Evolutionary conservation across 73 alveolate species (phyloP), one percentile per base, ranked within the genome.

Genomic region (Loxodes magnus): DNA sequence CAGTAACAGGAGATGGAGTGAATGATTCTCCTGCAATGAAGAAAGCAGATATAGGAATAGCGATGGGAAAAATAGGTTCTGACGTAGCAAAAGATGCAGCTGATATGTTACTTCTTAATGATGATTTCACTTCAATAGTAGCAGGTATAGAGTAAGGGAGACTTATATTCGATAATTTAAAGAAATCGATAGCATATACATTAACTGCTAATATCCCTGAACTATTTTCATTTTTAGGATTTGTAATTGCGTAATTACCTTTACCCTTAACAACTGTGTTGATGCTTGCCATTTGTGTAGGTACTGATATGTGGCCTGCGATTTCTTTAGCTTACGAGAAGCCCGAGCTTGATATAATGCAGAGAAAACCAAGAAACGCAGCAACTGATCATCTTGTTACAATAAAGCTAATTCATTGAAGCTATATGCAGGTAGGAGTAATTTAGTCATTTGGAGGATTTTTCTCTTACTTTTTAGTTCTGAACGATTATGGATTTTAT

Each of bases 31-130:
- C 95, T 6, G 95, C 95, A 5, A 46, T 83, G 36, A 66, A 69
- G 34, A 57, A 63, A 41, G 93, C 95, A 16, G 88, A 82, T 49
- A 70, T 83, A 49, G 96, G 93, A 12, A 56, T 83, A 35, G 76
- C 93, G 5, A 83, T 83, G 93, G 90, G 85, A 25, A 80, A 80
- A 30, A 75, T 79, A 49, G 99, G 98, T 24, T 77, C 97, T 43
- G 99, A 94, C 77, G 98, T 94, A 15, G 98, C 98, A 9, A 92
- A 92, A 75, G 97, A 90, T 69, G 98, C 98, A 10, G 98, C 99
- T n/a, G 99, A 93, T 71, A 89, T 94, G 90, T 41, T 85, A 44
- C 76, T 94, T 22, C 70, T 92, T 37, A 96, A 87, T 64, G 99
- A 94, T 73, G 90, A 94, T 67, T 94, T 94, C 70, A 84, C 96